phyloP scores from a whole-genome alignment of 345 rosid genomes.

The Isatis tinctoria region DNA sequence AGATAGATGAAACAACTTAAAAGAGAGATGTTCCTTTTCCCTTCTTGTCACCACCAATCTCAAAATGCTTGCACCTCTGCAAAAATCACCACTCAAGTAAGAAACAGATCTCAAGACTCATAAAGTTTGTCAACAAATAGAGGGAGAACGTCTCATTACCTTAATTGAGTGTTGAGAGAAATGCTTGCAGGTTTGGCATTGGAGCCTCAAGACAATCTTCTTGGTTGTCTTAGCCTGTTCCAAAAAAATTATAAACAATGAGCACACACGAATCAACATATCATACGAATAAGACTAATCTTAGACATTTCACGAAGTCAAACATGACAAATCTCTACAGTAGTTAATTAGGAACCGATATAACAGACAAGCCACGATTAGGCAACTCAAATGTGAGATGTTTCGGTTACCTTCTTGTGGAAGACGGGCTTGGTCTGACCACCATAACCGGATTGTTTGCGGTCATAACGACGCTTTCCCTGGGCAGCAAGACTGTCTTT shows the following conservation, averaged over 20 bases:
- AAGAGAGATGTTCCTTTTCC: slow-evolving; percentile 77
- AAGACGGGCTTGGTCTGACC: slow-evolving; percentile 92
- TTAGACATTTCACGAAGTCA: neutral
- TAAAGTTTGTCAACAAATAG: neutral
- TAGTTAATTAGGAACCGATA: neutral
- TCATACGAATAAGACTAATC: neutral
- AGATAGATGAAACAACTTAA: slow-evolving; percentile 16
- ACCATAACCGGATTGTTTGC: slow-evolving; percentile 85
- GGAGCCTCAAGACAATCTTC: slow-evolving; percentile 87
- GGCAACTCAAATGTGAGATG: neutral
- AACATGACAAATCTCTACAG: neutral
- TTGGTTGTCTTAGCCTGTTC: slow-evolving; percentile 85
- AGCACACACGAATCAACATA: neutral
- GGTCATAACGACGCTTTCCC: slow-evolving; percentile 84
- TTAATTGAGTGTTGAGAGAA: slow-evolving; percentile 78
- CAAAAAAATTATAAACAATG: neutral
- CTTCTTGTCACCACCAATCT: slow-evolving; percentile 79
- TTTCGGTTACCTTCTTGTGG: slow-evolving; percentile 67
- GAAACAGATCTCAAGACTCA: neutral
- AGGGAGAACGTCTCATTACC: slow-evolving; percentile 32
- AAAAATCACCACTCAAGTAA: neutral
- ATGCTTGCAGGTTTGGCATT: slow-evolving; percentile 87
- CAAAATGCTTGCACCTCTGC: slow-evolving; percentile 83
- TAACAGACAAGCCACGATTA: neutral
- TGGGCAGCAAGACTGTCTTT: slow-evolving; percentile 87